Conservation (phyloP, 331 rosid species). For the Dryas integrifolia region DNA sequence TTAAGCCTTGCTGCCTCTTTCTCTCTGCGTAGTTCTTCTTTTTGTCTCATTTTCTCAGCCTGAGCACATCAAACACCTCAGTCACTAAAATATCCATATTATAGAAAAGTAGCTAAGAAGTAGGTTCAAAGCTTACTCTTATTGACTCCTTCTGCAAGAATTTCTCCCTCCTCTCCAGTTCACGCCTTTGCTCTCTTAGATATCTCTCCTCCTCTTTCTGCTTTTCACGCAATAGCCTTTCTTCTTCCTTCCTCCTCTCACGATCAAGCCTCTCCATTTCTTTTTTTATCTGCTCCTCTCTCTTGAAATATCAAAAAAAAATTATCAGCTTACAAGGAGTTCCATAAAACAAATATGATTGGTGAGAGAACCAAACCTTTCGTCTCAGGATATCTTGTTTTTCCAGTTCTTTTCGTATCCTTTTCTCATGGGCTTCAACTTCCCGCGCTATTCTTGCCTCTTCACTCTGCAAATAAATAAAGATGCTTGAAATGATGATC, state of each 20-base stretch:
- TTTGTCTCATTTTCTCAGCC: constrained; percentile 70
- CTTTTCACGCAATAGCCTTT: constrained; percentile 70
- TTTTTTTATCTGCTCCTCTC: constrained; percentile 66
- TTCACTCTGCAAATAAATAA: constrained; percentile 46
- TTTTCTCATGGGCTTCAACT: constrained; percentile 69
- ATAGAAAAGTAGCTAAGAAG: constrained; percentile 5
- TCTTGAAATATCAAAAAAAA: constrained; percentile 32
- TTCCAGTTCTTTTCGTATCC: constrained; percentile 64
- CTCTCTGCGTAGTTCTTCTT: constrained; percentile 59
- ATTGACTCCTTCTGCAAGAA: constrained; percentile 66
- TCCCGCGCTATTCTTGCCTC: constrained; percentile 65
- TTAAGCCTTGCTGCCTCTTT: constrained; percentile 68
- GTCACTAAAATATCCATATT: neutral
- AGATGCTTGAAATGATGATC: constrained; percentile 19
- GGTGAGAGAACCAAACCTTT: constrained; percentile 45
- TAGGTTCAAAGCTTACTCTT: constrained; percentile 44
- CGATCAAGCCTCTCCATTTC: constrained; percentile 73
- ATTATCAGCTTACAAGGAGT: constrained; percentile 22
- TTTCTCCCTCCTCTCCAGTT: constrained; percentile 60
- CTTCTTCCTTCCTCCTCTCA: constrained; percentile 75
- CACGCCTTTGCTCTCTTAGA: constrained; percentile 73
- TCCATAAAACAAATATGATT: neutral
- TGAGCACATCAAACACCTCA: constrained; percentile 30
- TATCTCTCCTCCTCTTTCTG: constrained; percentile 66
- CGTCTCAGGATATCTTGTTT: constrained; percentile 71